Evolutionary conservation across 306 rosid species (phyloP).

Genomic region (Cicer chorassanicum): DNA sequence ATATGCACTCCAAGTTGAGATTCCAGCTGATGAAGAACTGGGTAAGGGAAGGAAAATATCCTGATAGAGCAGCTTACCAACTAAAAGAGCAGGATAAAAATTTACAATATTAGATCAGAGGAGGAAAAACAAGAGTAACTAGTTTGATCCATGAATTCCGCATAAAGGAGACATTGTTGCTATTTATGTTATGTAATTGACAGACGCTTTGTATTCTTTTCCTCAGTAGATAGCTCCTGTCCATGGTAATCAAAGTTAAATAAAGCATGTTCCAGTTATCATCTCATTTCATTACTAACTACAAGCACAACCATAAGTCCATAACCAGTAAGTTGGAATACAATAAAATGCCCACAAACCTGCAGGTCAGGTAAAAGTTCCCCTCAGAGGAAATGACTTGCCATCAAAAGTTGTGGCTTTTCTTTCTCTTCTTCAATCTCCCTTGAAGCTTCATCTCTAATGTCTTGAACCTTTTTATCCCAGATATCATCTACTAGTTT

Average conservation of each 20-base stretch:
- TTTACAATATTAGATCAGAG: constrained; percentile 30
- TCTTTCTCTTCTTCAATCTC: constrained; percentile 83
- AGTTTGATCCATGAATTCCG: constrained; percentile 27
- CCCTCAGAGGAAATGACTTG: constrained; percentile 85
- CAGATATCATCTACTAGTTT: constrained; percentile 84
- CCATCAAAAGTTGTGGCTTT: constrained; percentile 88
- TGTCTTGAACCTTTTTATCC: constrained; percentile 78
- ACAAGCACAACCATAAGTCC: constrained; percentile 3
- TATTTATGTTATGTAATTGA: constrained; percentile 2
- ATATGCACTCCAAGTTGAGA: constrained; percentile 25
- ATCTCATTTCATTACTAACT: constrained; percentile 24
- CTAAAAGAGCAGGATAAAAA: constrained; percentile 15
- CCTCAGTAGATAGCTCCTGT: constrained; percentile 33
- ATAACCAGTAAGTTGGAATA: constrained; percentile 29
- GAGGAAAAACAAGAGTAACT: background rate
- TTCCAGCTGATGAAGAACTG: constrained; percentile 20
- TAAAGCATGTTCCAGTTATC: constrained; percentile 39
- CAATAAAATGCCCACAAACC: constrained; percentile 38
- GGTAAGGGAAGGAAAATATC: constrained; percentile 13
- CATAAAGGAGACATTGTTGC: constrained; percentile 3
- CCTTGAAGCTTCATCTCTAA: constrained; percentile 64
- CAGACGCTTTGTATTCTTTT: constrained; percentile 20
- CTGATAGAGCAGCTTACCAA: background rate
- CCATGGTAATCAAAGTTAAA: constrained; percentile 25
- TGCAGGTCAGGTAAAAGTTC: constrained; percentile 42